These are phyloP conservation scores for Austroboletus niveus DNA, from an alignment of 1,284 basidiomycete genomes.

Conservation along the genomic window DNA sequence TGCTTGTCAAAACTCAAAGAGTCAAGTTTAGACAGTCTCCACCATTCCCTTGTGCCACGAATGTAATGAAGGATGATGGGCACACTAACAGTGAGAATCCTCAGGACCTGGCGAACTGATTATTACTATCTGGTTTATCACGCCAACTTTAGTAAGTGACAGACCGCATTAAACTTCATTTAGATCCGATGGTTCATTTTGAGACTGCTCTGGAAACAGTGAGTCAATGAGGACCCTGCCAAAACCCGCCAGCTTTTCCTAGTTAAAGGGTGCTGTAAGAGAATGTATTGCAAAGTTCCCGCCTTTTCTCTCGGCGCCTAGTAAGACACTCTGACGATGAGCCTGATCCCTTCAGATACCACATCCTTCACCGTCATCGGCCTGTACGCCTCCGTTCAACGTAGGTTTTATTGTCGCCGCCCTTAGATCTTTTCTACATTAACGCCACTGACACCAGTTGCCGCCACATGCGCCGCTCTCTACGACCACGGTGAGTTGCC, in stretches of 20 bases:
- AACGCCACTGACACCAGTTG: slow-evolving; percentile 21
- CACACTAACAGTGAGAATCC: no score
- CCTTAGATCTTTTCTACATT: neutral
- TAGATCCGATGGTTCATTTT: slow-evolving; percentile 2
- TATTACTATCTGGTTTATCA: no score
- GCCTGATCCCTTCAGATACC: slow-evolving; percentile 12
- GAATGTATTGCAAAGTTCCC: neutral
- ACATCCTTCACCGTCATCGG: slow-evolving; percentile 1
- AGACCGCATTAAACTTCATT: slow-evolving; percentile 3
- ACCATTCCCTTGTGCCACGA: no score
- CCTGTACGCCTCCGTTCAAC: slow-evolving; percentile 23
- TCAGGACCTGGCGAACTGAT: no score
- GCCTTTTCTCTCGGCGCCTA: neutral
- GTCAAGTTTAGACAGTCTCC: no score
- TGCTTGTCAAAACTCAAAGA: no score
- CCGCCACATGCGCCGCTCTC: slow-evolving; percentile 26
- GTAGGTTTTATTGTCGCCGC: slow-evolving; percentile 6
- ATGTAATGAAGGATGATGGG: no score
- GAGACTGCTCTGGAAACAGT: slow-evolving; percentile 1
- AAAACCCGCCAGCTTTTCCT: neutral
- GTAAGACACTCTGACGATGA: slow-evolving; percentile 19
- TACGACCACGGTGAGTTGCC: slow-evolving; percentile 29
- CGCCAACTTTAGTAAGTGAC: neutral
- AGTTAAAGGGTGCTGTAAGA: slow-evolving; percentile 14
- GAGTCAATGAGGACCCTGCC: no score